Conservation (phyloP, 257 asterid genomes). For the Capsicum rhomboideum region DNA sequence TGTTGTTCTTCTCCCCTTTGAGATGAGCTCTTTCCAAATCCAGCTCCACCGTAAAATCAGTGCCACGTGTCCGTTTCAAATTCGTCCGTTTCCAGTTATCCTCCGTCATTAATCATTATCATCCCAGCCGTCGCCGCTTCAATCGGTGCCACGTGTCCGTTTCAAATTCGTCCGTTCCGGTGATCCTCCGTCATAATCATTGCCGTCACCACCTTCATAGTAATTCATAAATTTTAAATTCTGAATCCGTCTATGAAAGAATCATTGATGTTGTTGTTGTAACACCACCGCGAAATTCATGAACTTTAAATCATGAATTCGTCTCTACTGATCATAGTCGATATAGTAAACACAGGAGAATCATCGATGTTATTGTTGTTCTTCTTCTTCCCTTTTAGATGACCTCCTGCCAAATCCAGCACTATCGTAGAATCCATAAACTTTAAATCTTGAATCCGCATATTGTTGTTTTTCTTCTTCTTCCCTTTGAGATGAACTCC, state of each 20-base stretch:
- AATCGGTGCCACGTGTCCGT: conserved; percentile 33
- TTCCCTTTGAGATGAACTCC: conserved; percentile 56
- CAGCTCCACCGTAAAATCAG: too few relatives aligned
- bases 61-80: too few relatives aligned
- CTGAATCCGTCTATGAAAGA: too few relatives aligned
- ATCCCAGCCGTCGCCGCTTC: not conserved
- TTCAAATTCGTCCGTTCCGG: conserved; percentile 10
- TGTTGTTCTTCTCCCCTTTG: too few relatives aligned
- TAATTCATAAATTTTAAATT: not conserved
- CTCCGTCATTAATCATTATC: not conserved
- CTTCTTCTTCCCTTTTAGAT: conserved; percentile 31
- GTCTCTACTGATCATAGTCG: too few relatives aligned
- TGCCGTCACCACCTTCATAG: not conserved
- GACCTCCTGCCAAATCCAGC: conserved; percentile 60
- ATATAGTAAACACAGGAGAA: not conserved
- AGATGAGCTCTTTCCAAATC: too few relatives aligned
- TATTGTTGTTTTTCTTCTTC: conserved; percentile 5
- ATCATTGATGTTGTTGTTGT: not conserved
- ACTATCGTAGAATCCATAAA: too few relatives aligned
- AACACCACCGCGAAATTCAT: too few relatives aligned
- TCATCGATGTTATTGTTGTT: conserved; percentile 4
- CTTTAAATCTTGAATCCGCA: too few relatives aligned
- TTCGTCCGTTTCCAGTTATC: too few relatives aligned
- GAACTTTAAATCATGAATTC: too few relatives aligned
- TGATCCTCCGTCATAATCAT: not conserved